Base-by-base conservation (phyloP, 805 yeast genomes). In the Lachancea nothofagi region DNA sequence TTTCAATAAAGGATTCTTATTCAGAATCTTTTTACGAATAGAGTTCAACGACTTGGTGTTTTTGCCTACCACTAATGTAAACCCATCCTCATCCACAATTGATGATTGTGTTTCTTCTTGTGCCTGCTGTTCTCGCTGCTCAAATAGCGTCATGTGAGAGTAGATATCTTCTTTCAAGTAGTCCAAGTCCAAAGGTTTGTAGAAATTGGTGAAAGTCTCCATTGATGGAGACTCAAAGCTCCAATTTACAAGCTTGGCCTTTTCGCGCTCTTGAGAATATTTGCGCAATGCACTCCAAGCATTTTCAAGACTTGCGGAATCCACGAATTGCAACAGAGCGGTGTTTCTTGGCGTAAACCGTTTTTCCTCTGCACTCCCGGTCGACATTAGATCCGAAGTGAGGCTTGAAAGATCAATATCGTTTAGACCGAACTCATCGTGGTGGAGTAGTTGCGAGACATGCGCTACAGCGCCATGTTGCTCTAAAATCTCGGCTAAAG, bases 51-150 rank as follows among this genome's bases (percentile, higher is more conserved):
- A 79, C 69, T 85, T 87, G 47, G 95, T 75, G 56, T 85, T 89
- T 36, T 85, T 72, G 8, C 93, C 87, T 15, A 88, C 95, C 31
- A 89, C 97, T 54, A 84, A 66, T 1, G 95, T 87, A 65, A 89
- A 89, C 2, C 97, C 97, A 59, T 89, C 97, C 48, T 83, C 96
- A 59, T 89, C 97, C 3, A 88, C 93, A 23, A 75, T 53, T 32
- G 75, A 71, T 20, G 74, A 71, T 66, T 77, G 77, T 8, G 68
- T 68, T 40, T 71, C 70, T 26, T 77, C 79, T 21, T 68, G 67
- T 2, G 79, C 76, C 43, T 72, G 76, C 45, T 71, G 71, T 58
- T 90, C 97, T 20, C 79, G 75, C 40, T 70, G 64, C 51, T 82
- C 84, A 62, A 88, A 90, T 8, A 75, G 75, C 21, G 62, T 64